phyloP scores from a whole-genome alignment of 1,139 yeast species.

The Diutina catenulata region DNA sequence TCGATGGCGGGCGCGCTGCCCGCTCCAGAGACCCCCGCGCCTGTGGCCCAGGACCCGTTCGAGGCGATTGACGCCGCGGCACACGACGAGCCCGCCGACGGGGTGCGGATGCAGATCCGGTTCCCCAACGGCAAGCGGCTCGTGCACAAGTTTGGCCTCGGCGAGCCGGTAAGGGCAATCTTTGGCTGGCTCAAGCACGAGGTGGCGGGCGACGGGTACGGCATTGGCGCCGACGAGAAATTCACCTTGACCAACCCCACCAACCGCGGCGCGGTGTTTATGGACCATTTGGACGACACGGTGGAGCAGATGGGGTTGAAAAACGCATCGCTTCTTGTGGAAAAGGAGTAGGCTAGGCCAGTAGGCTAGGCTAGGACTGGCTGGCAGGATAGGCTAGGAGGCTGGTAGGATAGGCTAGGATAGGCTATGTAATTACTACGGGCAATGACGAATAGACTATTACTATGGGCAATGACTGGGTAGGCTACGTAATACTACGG shows the following conservation, averaged over 20 bases:
- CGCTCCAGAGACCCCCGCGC: constrained; percentile 6
- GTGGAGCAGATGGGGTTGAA: constrained; percentile 69
- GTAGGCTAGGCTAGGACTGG: no score
- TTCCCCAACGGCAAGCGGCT: constrained; percentile 77
- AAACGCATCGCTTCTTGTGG: constrained; percentile 73
- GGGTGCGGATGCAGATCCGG: constrained; percentile 76
- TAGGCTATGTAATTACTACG: no score
- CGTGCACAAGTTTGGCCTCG: constrained; percentile 53
- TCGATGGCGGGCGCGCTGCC: constrained; percentile 27
- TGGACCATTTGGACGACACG: constrained; percentile 44
- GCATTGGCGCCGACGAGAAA: constrained; percentile 26
- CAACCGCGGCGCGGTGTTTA: constrained; percentile 17
- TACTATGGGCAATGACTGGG: no score
- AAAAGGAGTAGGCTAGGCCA: constrained; percentile 17
- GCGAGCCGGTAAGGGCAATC: constrained; percentile 37
- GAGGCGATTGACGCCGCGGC: constrained; percentile 34
- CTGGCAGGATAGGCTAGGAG: no score
- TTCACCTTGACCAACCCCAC: constrained; percentile 46
- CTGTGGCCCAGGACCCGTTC: constrained; percentile 16
- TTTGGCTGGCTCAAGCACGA: constrained; percentile 44
- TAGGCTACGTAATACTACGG: no score
- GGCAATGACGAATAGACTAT: no score
- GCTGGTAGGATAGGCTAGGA: no score
- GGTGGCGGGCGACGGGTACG: constrained; percentile 34
- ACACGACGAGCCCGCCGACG: constrained; percentile 47